Conservation (phyloP, 2,329 filamentous ascomycete genomes). For the Samsoniella hepiali region DNA sequence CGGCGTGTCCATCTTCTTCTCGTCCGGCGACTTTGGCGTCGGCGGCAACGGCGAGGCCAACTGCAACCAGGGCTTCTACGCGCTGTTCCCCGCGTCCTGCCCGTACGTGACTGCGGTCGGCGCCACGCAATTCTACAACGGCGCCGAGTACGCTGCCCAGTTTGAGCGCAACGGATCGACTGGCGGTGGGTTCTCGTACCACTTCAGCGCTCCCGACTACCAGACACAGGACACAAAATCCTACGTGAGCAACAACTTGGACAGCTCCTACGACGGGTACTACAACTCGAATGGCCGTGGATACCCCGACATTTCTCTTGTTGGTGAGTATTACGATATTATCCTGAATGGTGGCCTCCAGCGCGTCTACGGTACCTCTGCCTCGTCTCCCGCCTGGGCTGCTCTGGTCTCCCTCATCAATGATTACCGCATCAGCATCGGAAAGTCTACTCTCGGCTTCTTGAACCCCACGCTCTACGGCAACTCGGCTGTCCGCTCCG, state of each 20-base stretch:
- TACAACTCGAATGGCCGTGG: slow-evolving; percentile 10
- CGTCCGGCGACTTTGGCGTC: slow-evolving; percentile 28
- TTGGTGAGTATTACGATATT: slow-evolving; percentile 4
- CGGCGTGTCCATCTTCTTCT: slow-evolving; percentile 49
- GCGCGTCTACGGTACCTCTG: slow-evolving; percentile 4
- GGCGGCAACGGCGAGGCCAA: slow-evolving; percentile 24
- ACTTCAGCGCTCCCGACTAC: slow-evolving; percentile 15
- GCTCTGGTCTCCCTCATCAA: slow-evolving; percentile 7
- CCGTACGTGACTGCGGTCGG: slow-evolving; percentile 50
- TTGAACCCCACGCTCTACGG: background rate
- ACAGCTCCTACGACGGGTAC: background rate
- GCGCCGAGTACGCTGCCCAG: slow-evolving; percentile 4
- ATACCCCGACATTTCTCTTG: slow-evolving; percentile 17
- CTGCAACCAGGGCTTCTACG: slow-evolving; percentile 28
- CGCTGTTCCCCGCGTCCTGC: slow-evolving; percentile 40
- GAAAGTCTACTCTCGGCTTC: slow-evolving; percentile 10
- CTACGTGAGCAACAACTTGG: background rate
- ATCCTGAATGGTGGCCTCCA: background rate
- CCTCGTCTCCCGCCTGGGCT: slow-evolving; percentile 10
- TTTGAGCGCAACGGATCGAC: background rate
- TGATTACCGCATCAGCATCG: background rate
- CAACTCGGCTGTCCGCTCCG: slow-evolving; percentile 1
- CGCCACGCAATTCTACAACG: slow-evolving; percentile 35
- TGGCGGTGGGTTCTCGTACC: slow-evolving; percentile 17
- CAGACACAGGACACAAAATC: slow-evolving; percentile 3